These are phyloP conservation scores for Knoxia roxburghii DNA, from an alignment of 257 asterid genomes.

Conservation along the genomic window DNA sequence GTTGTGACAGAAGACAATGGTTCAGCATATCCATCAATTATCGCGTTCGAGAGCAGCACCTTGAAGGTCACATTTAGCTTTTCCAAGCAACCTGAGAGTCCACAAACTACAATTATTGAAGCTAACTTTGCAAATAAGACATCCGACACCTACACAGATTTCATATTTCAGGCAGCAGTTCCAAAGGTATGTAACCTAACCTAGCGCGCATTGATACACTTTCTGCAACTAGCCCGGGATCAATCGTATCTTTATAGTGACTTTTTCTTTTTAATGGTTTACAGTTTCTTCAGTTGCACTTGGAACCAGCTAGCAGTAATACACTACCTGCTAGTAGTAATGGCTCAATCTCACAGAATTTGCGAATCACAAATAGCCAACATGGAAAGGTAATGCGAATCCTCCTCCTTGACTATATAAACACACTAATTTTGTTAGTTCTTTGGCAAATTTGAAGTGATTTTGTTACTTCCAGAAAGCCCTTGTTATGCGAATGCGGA, in stretches of 20 bases:
- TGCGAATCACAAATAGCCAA: slow-evolving; percentile 75
- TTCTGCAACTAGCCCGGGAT: background rate
- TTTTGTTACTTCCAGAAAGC: slow-evolving; percentile 68
- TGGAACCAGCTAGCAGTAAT: slow-evolving; percentile 90
- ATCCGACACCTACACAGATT: slow-evolving; percentile 54
- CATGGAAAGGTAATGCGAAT: slow-evolving; percentile 72
- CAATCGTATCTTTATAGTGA: slow-evolving; percentile 1
- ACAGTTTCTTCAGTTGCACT: slow-evolving; percentile 93
- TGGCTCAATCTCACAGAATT: slow-evolving; percentile 67
- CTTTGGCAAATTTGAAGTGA: slow-evolving; percentile 6
- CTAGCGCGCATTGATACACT: background rate
- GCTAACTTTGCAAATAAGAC: slow-evolving; percentile 75
- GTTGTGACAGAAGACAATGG: slow-evolving; percentile 58
- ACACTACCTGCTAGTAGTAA: slow-evolving; percentile 66
- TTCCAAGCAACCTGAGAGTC: slow-evolving; percentile 72
- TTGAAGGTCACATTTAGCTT: slow-evolving; percentile 63
- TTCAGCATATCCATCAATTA: slow-evolving; percentile 60
- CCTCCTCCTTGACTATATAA: background rate
- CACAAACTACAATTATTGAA: slow-evolving; percentile 63
- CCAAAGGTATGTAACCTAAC: slow-evolving; percentile 62
- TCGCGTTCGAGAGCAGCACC: slow-evolving; percentile 83
- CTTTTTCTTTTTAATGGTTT: slow-evolving; percentile 10
- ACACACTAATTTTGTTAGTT: too few species aligned
- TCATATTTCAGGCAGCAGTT: slow-evolving; percentile 92
- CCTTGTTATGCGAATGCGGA: slow-evolving; percentile 80